Evolutionary conservation across 1,139 yeast species (phyloP).

Genomic region (Hanseniaspora gamundiae): DNA sequence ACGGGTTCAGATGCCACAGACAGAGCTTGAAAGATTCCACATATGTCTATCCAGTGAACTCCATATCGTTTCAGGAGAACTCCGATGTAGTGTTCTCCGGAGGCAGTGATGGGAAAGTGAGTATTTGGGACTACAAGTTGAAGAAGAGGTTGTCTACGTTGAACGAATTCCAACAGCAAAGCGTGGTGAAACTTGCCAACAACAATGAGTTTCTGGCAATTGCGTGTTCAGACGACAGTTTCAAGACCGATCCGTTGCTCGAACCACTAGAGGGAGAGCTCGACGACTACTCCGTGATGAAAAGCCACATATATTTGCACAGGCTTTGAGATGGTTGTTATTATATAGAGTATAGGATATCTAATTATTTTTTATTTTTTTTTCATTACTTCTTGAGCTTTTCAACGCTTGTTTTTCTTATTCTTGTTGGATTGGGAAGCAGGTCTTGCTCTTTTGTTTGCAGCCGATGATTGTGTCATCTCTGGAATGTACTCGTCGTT

Average conservation of each 20-base stretch:
- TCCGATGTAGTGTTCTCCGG: constrained; percentile 49
- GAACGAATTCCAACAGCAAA: constrained; percentile 35
- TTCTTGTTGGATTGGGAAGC: neutral
- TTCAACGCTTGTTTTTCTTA: constrained; percentile 10
- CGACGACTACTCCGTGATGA: neutral
- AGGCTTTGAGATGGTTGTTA: no score
- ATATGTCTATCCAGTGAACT: constrained; percentile 66
- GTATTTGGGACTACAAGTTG: constrained; percentile 63
- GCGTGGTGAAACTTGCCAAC: constrained; percentile 39
- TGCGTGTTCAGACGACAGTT: constrained; percentile 54
- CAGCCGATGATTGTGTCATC: constrained; percentile 46
- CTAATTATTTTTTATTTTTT: no score
- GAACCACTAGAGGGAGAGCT: constrained; percentile 4
- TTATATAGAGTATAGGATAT: no score
- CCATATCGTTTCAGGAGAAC: constrained; percentile 42
- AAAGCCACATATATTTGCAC: neutral
- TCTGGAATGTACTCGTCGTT: constrained; percentile 41
- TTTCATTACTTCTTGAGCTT: no score
- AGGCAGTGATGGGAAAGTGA: constrained; percentile 68
- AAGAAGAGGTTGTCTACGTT: constrained; percentile 41
- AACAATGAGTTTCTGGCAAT: constrained; percentile 35
- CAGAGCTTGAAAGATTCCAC: constrained; percentile 35
- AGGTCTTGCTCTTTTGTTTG: constrained; percentile 24
- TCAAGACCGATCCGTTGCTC: constrained; percentile 24
- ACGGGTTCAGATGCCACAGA: constrained; percentile 82